Conservation (phyloP, 257 asterid genomes). For the Solanum clarkiae region DNA sequence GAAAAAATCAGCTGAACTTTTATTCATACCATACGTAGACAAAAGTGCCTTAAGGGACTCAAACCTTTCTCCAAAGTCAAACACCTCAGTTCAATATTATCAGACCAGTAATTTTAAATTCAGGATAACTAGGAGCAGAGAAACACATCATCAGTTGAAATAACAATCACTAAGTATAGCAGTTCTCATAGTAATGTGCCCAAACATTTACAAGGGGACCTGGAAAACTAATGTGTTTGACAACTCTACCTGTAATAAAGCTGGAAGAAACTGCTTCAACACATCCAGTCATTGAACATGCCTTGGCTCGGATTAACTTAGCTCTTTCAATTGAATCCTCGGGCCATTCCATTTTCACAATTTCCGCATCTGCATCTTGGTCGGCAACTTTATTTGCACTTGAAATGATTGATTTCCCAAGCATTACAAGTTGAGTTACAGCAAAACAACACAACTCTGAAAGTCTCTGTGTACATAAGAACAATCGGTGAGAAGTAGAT, state of each 20-base stretch:
- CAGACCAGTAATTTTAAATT: background rate
- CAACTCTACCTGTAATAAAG: constrained; percentile 62
- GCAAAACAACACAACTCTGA: constrained; percentile 96
- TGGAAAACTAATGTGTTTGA: background rate
- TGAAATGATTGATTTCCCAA: constrained; percentile 71
- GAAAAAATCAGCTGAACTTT: background rate
- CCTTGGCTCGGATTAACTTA: constrained; percentile 51
- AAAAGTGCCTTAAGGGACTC: background rate
- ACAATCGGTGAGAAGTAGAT: constrained; percentile 4
- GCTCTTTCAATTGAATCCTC: constrained; percentile 87
- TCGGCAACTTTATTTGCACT: constrained; percentile 43
- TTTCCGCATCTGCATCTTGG: constrained; percentile 46
- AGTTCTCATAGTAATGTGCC: background rate
- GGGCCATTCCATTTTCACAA: constrained; percentile 65
- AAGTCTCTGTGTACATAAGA: constrained; percentile 49
- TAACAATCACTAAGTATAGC: background rate
- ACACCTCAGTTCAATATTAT: background rate
- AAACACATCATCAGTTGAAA: background rate
- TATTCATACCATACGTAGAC: background rate
- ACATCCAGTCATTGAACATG: constrained; percentile 48
- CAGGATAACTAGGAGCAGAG: background rate
- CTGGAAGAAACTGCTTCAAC: constrained; percentile 66
- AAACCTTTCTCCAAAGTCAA: background rate
- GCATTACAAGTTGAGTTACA: constrained; percentile 68
- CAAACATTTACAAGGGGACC: background rate